phyloP scores from a whole-genome alignment of 2,329 filamentous ascomycete species.

The Cyphellophora europaea region DNA sequence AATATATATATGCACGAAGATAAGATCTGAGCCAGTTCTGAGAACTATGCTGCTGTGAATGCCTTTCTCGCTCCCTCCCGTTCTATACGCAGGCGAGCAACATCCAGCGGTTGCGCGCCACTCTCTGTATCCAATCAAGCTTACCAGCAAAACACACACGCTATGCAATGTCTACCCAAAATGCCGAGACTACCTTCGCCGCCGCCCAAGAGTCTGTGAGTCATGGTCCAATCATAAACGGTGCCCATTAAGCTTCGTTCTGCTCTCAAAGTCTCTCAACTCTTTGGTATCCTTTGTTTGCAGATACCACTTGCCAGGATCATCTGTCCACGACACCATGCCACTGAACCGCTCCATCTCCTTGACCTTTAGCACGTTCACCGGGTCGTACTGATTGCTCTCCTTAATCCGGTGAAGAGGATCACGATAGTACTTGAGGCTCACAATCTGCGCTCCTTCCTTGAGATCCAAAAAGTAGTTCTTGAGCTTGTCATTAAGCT shows the following conservation, averaged over 20 bases:
- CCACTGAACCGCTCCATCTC: constrained; percentile 59
- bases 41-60: no score
- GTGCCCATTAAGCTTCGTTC: constrained; percentile 18
- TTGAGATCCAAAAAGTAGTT: constrained; percentile 92
- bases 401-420: constrained; percentile 65
- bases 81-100: no score
- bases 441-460: constrained; percentile 79
- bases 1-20: no score
- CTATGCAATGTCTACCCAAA: no score
- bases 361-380: constrained; percentile 71
- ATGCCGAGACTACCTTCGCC: no score
- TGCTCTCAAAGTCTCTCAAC: constrained; percentile 38
- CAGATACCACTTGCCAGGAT: constrained; percentile 78
- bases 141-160: no score
- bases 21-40: no score
- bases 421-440: constrained; percentile 82
- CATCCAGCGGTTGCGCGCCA: no score
- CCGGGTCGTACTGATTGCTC: constrained; percentile 69
- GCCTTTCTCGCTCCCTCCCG: no score
- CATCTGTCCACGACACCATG: constrained; percentile 82
- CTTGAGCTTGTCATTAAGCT: constrained; percentile 74
- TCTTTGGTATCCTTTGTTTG: constrained; percentile 63
- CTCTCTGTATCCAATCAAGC: no score
- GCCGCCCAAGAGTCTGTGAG: no score
- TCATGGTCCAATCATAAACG: no score